phyloP scores from a whole-genome alignment of 2,329 filamentous ascomycete genomes.

The Alternaria angustiovoidea region DNA sequence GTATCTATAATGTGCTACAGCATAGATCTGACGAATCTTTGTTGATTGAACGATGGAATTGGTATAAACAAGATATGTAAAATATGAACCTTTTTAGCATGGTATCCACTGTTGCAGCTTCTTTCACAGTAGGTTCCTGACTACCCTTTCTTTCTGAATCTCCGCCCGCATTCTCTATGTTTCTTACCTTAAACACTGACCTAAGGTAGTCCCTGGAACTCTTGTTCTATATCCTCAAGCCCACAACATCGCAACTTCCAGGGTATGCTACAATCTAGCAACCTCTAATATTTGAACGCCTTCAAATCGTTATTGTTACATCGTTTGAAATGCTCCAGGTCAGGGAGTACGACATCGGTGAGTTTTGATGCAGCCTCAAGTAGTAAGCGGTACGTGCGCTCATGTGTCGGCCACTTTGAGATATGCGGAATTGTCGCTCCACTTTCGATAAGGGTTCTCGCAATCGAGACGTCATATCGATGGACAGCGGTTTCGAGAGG shows the following conservation, averaged over 20 bases:
- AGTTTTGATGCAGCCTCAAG: neutral
- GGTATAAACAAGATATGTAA: too few relatives aligned
- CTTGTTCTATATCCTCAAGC: neutral
- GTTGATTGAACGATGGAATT: too few relatives aligned
- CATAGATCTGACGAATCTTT: too few relatives aligned
- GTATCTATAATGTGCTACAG: too few relatives aligned
- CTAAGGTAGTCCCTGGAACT: rapidly evolving
- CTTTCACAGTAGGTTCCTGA: too few relatives aligned
- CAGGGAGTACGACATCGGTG: neutral
- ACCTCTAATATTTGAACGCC: neutral
- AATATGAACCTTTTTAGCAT: too few relatives aligned
- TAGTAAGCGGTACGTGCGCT: neutral
- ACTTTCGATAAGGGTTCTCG: neutral
- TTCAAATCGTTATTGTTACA: neutral
- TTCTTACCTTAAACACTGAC: neutral
- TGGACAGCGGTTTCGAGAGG: neutral
- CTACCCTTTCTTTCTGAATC: too few relatives aligned
- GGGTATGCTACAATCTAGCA: neutral
- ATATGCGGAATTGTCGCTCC: neutral
- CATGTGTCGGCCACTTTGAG: neutral
- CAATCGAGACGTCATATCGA: rapidly evolving
- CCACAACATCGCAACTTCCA: neutral
- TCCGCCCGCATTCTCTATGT: neutral
- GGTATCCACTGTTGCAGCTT: too few relatives aligned
- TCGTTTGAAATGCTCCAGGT: neutral